Base-by-base conservation (phyloP, 2,329 filamentous ascomycete genomes). In the Claviceps purpurea region DNA sequence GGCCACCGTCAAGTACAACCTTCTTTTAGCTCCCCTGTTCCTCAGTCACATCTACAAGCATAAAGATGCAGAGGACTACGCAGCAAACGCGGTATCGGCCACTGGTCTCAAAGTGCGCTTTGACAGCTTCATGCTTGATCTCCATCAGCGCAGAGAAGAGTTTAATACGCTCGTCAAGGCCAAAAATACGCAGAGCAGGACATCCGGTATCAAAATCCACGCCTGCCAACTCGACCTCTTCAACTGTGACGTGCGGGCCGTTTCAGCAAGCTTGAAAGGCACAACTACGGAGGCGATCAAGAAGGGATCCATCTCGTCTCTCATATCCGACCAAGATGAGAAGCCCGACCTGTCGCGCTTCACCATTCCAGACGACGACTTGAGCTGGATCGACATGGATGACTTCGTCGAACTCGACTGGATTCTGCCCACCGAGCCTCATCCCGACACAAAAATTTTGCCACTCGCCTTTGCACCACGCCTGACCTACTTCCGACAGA, bases 321-420 rank as follows among this genome's bases (percentile, higher is more conserved):
- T 79, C 50, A 70, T 77, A 47, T 70, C 71, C 3, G 74, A 80
- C 50, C 69, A 76, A 50, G 77, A 81, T 26, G 76, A 77, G 8
- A 77, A 78, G 7, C 79, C 79, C 3, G 85, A 91, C 64, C 74
- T 95, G 49, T 95, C 90, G 0, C 84, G 85, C 50, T 98, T 98
- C 64, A 91, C 84, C 0, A 98, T 98, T 49, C 91, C 93, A 0
- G 93, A 98, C 65, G 87, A 94, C 51, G 93, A 98, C 62, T 83
- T 89, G 59, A 89, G 85, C 52, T 98, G 93, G 93, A 90, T 98
- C 56, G 93, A 98, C 62, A 97, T 98, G 89, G 93, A 98, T 64
- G 93, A 98, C 65, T 98, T 98, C 68, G 90, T 98, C 34, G 93
- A 98, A 66, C 73, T 98, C 22, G 94, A 96, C 64, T 97, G 91